phyloP scores from a whole-genome alignment of 768 basidiomycete species.

The Suillus decipiens region DNA sequence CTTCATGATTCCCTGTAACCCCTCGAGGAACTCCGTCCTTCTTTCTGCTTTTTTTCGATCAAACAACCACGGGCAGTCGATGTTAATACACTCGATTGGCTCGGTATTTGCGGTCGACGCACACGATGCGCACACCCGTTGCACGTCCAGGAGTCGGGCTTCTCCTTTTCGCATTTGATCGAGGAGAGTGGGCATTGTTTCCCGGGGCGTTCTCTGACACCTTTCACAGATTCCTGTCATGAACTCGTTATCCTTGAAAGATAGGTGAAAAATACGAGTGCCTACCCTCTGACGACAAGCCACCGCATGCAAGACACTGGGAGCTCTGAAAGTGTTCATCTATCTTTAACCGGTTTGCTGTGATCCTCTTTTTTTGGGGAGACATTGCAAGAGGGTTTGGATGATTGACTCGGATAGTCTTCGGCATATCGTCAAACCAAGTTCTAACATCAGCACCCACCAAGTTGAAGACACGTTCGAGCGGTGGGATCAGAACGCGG shows the following conservation, averaged over 20 bases:
- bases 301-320: slow-evolving; percentile 71
- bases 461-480: slow-evolving; percentile 89
- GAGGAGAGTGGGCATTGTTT: slow-evolving; percentile 58
- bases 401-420: slow-evolving; percentile 43
- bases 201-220: slow-evolving; percentile 54
- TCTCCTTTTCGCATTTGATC: slow-evolving; percentile 58
- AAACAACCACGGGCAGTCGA: slow-evolving; percentile 87
- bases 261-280: not conserved
- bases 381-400: slow-evolving; percentile 36
- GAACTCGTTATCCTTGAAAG: not conserved
- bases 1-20: slow-evolving; percentile 33
- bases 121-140: slow-evolving; percentile 76
- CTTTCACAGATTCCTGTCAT: slow-evolving; percentile 60
- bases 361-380: slow-evolving; percentile 36
- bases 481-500: slow-evolving; percentile 81
- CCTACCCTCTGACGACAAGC: slow-evolving; percentile 53
- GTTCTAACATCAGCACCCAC: slow-evolving; percentile 82
- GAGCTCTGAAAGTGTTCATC: slow-evolving; percentile 74
- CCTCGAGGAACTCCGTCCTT: slow-evolving; percentile 34
- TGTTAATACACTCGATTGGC: slow-evolving; percentile 71
- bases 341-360: slow-evolving; percentile 51
- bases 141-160: slow-evolving; percentile 53
- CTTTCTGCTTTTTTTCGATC: slow-evolving; percentile 62
- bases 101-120: slow-evolving; percentile 55
- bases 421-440: slow-evolving; percentile 92